A percentile compares a stretch with the other conserved stretches of the same genome.
Evolutionary conservation across 129 eudicot genomes (phyloP).

Genomic region (Chrysanthemum lavandulifolium): DNA sequence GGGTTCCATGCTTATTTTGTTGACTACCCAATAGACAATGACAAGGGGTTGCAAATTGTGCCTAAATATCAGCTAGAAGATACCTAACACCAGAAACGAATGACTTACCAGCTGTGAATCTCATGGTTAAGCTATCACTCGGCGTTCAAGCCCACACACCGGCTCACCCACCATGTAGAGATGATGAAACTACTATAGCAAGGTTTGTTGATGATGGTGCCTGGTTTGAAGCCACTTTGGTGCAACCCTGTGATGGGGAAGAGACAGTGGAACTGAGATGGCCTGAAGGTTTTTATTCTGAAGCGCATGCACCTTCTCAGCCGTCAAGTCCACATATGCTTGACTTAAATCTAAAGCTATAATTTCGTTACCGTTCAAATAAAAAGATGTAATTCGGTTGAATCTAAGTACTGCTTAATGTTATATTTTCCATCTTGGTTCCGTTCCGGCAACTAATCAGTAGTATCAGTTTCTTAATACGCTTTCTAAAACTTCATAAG

Average conservation of each 20-base stretch:
- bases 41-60: too few relatives aligned
- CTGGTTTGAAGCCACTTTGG: constrained; percentile 13
- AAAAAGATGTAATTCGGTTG: too few relatives aligned
- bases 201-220: constrained; percentile 20
- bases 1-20: too few relatives aligned
- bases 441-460: too few relatives aligned
- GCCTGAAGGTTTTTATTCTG: constrained; percentile 67
- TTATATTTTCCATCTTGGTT: too few relatives aligned
- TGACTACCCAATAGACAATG: too few relatives aligned
- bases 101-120: not conserved
- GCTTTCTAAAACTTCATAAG: too few relatives aligned
- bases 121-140: constrained; percentile 52
- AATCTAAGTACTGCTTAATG: too few relatives aligned
- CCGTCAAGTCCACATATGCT: constrained; percentile 29
- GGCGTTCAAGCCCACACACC: constrained; percentile 64
- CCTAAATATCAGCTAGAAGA: constrained; percentile 40
- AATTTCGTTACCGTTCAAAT: not conserved
- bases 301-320: constrained; percentile 38
- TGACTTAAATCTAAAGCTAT: constrained; percentile 58
- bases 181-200: constrained; percentile 29
- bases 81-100: constrained; percentile 25
- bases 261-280: constrained; percentile 39
- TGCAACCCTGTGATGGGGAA: constrained; percentile 25
- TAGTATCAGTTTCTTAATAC: too few relatives aligned
- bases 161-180: constrained; percentile 39